These are phyloP conservation scores for Russula sp. DNA, from an alignment of 768 basidiomycete species.

Conservation along the genomic window DNA sequence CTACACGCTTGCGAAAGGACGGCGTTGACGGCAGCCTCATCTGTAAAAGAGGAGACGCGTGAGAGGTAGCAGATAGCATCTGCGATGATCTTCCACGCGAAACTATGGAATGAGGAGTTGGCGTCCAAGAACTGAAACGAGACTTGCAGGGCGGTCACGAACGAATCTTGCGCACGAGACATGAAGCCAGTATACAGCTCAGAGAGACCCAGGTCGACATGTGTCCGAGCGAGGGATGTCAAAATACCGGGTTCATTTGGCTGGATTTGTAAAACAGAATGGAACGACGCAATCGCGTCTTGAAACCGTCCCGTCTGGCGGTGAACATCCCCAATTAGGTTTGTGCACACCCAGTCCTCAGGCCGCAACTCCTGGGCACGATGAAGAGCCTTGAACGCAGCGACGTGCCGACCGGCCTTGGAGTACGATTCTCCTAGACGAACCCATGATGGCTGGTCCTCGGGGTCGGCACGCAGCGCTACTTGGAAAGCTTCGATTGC, in stretches of 20 bases:
- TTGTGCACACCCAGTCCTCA: constrained; percentile 76
- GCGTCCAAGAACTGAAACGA: constrained; percentile 45
- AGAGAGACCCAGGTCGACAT: constrained; percentile 62
- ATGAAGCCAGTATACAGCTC: constrained; percentile 67
- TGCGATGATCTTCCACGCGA: constrained; percentile 79
- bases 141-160: constrained; percentile 51
- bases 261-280: constrained; percentile 45
- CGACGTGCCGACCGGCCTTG: constrained; percentile 80
- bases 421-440: constrained; percentile 89
- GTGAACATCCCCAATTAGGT: constrained; percentile 81
- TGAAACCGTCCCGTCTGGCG: constrained; percentile 66
- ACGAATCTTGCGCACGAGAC: constrained; percentile 67
- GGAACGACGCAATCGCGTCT: constrained; percentile 67
- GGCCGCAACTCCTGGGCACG: constrained; percentile 70
- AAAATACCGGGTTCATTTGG: constrained; percentile 69
- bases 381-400: constrained; percentile 80
- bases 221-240: constrained; percentile 62
- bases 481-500: constrained; percentile 85
- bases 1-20: constrained; percentile 34
- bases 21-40: constrained; percentile 37
- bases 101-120: constrained; percentile 56
- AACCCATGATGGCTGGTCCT: constrained; percentile 82
- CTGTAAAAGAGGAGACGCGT: constrained; percentile 41
- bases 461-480: constrained; percentile 70
- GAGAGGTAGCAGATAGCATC: constrained; percentile 73